Base-by-base conservation (phyloP, 495 filamentous ascomycete species). In the Neurospora sp. region DNA sequence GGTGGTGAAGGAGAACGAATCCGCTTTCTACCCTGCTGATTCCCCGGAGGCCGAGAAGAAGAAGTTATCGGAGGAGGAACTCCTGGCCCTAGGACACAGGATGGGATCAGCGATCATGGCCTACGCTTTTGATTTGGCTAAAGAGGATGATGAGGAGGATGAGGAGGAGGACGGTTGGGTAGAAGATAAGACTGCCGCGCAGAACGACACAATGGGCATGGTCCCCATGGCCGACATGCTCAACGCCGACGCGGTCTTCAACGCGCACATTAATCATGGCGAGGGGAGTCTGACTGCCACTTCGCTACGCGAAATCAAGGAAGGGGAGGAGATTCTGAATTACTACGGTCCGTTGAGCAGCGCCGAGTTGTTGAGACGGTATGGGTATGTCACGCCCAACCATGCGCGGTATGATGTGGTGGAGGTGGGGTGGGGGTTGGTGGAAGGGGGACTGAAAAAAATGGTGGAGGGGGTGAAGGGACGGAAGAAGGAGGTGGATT, bases 21-120 rank as follows among this genome's bases (percentile, higher is more conserved):
- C 84, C 5, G 74, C 86, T 12, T 87, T 91, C 70, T 89, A 86
- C 59, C 86, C 86, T 4, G 16, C 62, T 14, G 42, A 41, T 41
- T 54, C 6, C 40, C 78, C 84, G 14, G 27, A 31, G 27, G 82
- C 83, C 37, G 78, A 84, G 70, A 77, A 76, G 70, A 77, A 76
- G 54, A 84, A 23, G 5, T 71, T 82, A 9, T 42, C 83, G 20
- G 84, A 88, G 69, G 83, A 86, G 23, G 81, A 87, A 35, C 81
- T 94, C 18, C 76, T 93, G 6, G 75, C 79, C 20, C 83, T 94
- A 9, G 89, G 89, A 40, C 94, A 97, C 80, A 85, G 87, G 11
- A 92, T 97, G 88, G 94, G 91, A 0, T 93, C 91, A 16, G 86
- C 91, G 18, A 96, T 97, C 59, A 97, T 98, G 94, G 91, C 93